A percentile compares a stretch with the other conserved stretches of the same genome.
phyloP scores from a whole-genome alignment of 1,284 basidiomycete species.

The Rhodotorula glutinis region DNA sequence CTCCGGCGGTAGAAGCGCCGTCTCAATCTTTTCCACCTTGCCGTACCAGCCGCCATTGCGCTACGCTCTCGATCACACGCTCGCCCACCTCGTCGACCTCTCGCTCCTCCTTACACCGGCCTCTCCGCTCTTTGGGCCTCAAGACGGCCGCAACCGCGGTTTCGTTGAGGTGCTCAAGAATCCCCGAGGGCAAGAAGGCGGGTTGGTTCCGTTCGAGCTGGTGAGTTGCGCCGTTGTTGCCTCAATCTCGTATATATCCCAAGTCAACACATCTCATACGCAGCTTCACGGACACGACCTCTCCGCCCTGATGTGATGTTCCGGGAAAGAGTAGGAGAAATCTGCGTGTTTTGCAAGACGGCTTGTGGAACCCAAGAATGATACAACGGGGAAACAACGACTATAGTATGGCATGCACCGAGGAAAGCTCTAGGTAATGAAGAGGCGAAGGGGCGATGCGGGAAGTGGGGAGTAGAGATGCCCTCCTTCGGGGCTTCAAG shows the following conservation, averaged over 20 bases:
- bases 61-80: conserved; percentile 1
- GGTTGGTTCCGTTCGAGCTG: conserved; percentile 3
- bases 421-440: too few species aligned
- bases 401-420: too few species aligned
- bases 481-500: background rate
- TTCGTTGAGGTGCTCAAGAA: conserved; percentile 13
- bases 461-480: too few species aligned
- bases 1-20: too few species aligned
- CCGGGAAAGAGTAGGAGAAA: too few species aligned
- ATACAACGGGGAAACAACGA: too few species aligned
- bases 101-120: conserved; percentile 5
- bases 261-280: too few species aligned
- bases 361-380: too few species aligned
- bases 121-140: conserved; percentile 6
- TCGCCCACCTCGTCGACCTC: conserved; percentile 9
- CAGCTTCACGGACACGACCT: background rate
- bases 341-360: too few species aligned
- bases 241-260: background rate
- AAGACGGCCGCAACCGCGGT: background rate
- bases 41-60: background rate
- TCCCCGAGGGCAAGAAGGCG: background rate
- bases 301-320: background rate
- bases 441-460: too few species aligned
- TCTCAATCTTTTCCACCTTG: conserved; percentile 4
- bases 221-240: background rate